Evolutionary conservation across 805 yeast genomes (phyloP).

Genomic region (Metschnikowia anglica): DNA sequence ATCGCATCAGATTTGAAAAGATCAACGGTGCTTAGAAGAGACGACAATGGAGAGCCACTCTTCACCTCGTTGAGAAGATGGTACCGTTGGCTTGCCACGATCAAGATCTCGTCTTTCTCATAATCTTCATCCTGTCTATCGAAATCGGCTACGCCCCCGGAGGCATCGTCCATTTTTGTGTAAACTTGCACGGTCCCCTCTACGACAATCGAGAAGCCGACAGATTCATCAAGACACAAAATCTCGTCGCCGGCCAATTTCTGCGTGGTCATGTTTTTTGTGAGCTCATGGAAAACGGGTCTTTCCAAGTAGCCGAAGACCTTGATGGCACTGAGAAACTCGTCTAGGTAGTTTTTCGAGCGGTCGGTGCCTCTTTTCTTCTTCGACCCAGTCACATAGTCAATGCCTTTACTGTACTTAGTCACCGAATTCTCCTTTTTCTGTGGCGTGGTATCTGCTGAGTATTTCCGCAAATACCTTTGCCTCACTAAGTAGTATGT

Average conservation of each 20-base stretch:
- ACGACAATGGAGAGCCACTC: slow-evolving; percentile 80
- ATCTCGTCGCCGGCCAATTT: slow-evolving; percentile 76
- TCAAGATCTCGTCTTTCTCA: slow-evolving; percentile 41
- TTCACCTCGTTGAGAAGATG: slow-evolving; percentile 78
- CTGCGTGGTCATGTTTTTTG: slow-evolving; percentile 88
- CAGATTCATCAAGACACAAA: slow-evolving; percentile 64
- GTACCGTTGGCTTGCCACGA: slow-evolving; percentile 58
- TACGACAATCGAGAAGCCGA: slow-evolving; percentile 89
- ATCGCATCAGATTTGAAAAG: slow-evolving; percentile 46
- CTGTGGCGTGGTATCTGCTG: slow-evolving; percentile 35
- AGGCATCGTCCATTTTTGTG: slow-evolving; percentile 45
- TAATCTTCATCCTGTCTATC: slow-evolving; percentile 28
- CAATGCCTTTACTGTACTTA: slow-evolving; percentile 45
- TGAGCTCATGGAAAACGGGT: slow-evolving; percentile 88
- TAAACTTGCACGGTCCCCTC: slow-evolving; percentile 87
- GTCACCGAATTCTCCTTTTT: slow-evolving; percentile 40
- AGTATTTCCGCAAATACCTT: slow-evolving; percentile 61
- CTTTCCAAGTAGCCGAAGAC: slow-evolving; percentile 91
- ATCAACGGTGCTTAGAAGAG: slow-evolving; percentile 75
- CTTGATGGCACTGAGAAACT: slow-evolving; percentile 85
- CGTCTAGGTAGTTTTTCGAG: slow-evolving; percentile 76
- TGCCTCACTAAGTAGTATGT: slow-evolving; percentile 56
- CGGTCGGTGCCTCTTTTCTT: slow-evolving; percentile 23
- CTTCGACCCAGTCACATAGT: slow-evolving; percentile 41
- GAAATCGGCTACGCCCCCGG: slow-evolving; percentile 15